Evolutionary conservation across 805 yeast genomes (phyloP), one percentile per base, ranked within the genome.

Genomic region (Yarrowia yakushimensis): DNA sequence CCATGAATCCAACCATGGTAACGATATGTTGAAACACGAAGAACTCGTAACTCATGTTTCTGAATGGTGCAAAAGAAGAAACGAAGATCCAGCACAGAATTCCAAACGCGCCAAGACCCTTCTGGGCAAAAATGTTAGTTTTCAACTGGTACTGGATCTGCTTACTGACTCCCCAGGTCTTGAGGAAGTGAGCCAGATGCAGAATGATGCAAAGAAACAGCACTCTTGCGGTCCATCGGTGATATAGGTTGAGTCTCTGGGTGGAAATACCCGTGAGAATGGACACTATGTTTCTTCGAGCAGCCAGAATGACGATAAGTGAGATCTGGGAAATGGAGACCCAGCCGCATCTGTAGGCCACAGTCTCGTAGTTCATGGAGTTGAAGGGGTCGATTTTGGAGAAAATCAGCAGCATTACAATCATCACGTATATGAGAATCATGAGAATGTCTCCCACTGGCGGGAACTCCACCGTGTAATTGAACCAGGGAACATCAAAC

Each of bases 161-260:
- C 17, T 67, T 39, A 28, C 59, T 63, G 28, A 62, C 54, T 11
- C 54, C 64, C 67, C 70, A 69, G 22, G 63, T 59, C 2, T 65
- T 39, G 61, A 70, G 36, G 34, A 42, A 60, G 60, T 63, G 68
- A 15, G 63, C 68, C 66, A 69, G 63, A 54, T 69, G 72, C 8
- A 69, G 33, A 11, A 68, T 52, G 15, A 72, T 63, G 7, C 67
- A 63, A 37, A 69, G 52, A 18, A 69, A 63, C 22, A 70, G 23
- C 6, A 66, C 69, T 5, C 72, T 55, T 5, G 72, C 68, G 4
- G 66, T 65, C 73, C 71, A 69, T 17, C 72, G 62, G 55, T 69
- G 72, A 50, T 64, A 68, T 22, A 63, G 67, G 63, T 67, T 69
- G 17, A 70, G 63, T 5, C 66, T n/a, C 34, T 63, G 64, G 25